Conservation (phyloP, 1,284 basidiomycete genomes). For the Schizophyllum commune region DNA sequence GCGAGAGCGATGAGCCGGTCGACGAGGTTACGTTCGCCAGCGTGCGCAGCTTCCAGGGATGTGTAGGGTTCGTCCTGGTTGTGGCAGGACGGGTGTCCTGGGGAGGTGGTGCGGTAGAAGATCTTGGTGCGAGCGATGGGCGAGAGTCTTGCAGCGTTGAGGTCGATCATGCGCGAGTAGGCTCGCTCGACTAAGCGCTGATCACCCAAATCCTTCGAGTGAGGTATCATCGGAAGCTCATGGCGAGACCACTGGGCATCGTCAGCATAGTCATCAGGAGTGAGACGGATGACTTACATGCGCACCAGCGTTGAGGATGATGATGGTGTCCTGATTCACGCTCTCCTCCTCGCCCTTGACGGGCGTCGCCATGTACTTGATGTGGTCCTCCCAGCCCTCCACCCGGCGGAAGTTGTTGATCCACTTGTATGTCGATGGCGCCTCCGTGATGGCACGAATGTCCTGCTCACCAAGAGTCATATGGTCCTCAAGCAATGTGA, state of each 20-base stretch:
- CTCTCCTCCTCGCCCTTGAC: constrained; percentile 3
- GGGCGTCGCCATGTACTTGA: constrained; percentile 3
- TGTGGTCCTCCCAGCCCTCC: constrained; percentile 1
- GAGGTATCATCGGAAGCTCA: constrained; percentile 3
- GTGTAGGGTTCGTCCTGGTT: background rate
- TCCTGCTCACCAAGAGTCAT: constrained; percentile 2
- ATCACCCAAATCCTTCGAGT: background rate
- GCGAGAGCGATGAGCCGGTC: background rate
- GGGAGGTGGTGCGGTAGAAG: constrained; percentile 7
- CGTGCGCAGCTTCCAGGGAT: constrained; percentile 1
- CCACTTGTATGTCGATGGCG: constrained; percentile 2
- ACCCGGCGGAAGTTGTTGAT: background rate
- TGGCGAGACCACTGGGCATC: constrained; percentile 4
- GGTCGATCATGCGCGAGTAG: constrained; percentile 1
- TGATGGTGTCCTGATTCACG: constrained; percentile 3
- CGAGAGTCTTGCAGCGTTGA: background rate
- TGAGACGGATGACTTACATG: constrained; percentile 1
- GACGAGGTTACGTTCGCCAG: constrained; percentile 1
- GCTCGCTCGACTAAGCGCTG: background rate
- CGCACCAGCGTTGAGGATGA: constrained; percentile 5
- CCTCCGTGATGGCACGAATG: constrained; percentile 3
- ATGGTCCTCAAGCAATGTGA: constrained; percentile 8
- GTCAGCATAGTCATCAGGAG: background rate
- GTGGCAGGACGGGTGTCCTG: constrained; percentile 4
- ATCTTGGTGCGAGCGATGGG: background rate